Base-by-base conservation (phyloP, 2,329 filamentous ascomycete genomes). In the Teratosphaeriaceae sp. region DNA sequence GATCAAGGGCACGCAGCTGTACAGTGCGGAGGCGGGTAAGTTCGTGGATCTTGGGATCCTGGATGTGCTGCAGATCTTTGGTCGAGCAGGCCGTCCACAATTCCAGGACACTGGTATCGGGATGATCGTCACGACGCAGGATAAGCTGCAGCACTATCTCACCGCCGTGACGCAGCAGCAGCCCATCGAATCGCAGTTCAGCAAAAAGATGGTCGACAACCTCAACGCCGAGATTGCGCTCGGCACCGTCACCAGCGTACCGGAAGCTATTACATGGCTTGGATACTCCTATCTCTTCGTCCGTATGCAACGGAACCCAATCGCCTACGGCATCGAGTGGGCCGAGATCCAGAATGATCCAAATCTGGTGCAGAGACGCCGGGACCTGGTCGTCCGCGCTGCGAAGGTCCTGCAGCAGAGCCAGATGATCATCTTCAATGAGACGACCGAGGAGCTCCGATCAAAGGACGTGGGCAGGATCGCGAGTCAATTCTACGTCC, bases 351-450 rank as follows among this genome's bases (percentile, higher is more conserved):
- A 82, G 23, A 85, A 97, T 53, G 92, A 98, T 56, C 89, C 88
- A 0, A 82, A 81, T 46, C 75, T 98, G 20, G 88, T 96, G 2
- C 84, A 92, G 58, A 77, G 90, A 53, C 80, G 92, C 40, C 80
- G 89, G 2, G 82, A 92, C 51, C 72, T 98, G 40, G 84, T 92
- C 42, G 88, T 94, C 34, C 83, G 94, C 55, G 92, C 92, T 19
- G 92, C 92, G 1, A 76, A 82, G 33, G 85, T 87, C 4, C 70
- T 98, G 33, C 89, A 96, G 59, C 78, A 89, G 59, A 94, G 87
- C 54, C 92, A 98, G 66, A 98, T 98, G 94, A 92, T 98, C 57
- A 92, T 98, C 44, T 98, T 90, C 71, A 96, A 98, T 53, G 92
- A 97, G 59, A 79, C 74, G 15, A 98, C 90, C 0, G 90, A 96